phyloP scores from a whole-genome alignment of 2,329 filamentous ascomycete genomes.

The Metarhizium rileyi region DNA sequence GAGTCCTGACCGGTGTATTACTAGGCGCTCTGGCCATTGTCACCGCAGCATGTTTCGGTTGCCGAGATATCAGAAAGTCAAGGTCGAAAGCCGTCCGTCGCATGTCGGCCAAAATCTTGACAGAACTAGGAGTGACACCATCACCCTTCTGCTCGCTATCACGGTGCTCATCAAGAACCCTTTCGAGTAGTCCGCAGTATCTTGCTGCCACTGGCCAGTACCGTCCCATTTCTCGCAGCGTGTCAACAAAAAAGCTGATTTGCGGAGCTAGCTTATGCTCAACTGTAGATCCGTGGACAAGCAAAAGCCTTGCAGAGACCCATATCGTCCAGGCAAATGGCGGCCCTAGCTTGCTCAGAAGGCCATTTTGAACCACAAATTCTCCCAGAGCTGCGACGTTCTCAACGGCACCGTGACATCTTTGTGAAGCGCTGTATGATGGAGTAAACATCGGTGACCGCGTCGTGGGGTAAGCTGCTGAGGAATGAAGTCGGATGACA shows the following conservation, averaged over 20 bases:
- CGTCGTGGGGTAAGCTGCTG: conserved; percentile 84
- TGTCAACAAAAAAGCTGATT: conserved; percentile 73
- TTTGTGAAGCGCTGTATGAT: conserved; percentile 74
- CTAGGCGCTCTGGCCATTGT: conserved; percentile 37
- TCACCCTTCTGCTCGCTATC: conserved; percentile 69
- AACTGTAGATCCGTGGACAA: conserved; percentile 85
- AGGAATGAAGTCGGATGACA: conserved; percentile 83
- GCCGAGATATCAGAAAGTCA: conserved; percentile 78
- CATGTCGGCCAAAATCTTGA: conserved; percentile 87
- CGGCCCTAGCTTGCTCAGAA: conserved; percentile 74
- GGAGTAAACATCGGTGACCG: conserved; percentile 82
- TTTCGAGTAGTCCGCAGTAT: conserved; percentile 69
- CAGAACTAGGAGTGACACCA: conserved; percentile 68
- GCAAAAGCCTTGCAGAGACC: conserved; percentile 78
- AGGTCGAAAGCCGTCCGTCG: conserved; percentile 81
- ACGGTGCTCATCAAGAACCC: conserved; percentile 77
- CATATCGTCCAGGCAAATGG: conserved; percentile 89
- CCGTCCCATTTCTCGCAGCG: conserved; percentile 67
- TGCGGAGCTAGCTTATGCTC: conserved; percentile 73
- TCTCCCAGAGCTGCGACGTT: conserved; percentile 70
- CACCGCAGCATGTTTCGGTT: conserved; percentile 44
- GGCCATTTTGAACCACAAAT: conserved; percentile 64
- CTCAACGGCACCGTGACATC: conserved; percentile 74
- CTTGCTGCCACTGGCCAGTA: conserved; percentile 81
- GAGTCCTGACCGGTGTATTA: conserved; percentile 54